Base-by-base conservation (phyloP, 2,329 filamentous ascomycete genomes). In the Fusarium continuum region DNA sequence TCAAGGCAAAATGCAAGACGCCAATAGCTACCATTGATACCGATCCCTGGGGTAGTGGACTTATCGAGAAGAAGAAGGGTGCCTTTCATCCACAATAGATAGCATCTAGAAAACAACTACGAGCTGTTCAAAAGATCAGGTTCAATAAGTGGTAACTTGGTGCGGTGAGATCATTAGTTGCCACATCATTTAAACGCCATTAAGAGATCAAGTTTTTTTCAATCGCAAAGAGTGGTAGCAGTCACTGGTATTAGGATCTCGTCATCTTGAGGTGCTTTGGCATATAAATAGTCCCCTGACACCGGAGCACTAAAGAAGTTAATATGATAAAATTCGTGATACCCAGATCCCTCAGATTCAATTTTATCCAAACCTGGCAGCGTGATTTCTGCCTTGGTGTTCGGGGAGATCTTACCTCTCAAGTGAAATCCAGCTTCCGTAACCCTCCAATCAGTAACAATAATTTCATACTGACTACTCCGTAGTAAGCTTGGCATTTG, bases 371-470 rank as follows among this genome's bases (percentile, higher is more conserved):
- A 13, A 19, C 39, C 35, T 2, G 55, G 67, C 11, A 71, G 4
- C 0, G 44, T 60, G 4, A 71, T 36, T 17, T 35, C 38, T 0
- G 68, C 69, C 26, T 39, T 50, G 0, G 66, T 48, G 19, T 71
- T 70, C 1, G 67, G 67, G 6, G 70, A 65, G 13, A 71, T 46
- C 16, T 31, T 56, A 2, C 71, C 39, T 26, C 48, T 54, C 32
- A 70, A 38, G n/a, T 61, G 52, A 39, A 72, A 68, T 2, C 57
- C 62, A 2, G 64, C 62, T 73, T 59, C 61, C 1, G 22, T n/a
- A 2, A 36, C 17, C 2, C 11, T 31, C 54, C 40, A 55, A 8
- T 44, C 19, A 3, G 49, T 47, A 5, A 20, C 22, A 3, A 57
- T 47, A 2, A 20, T 32, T 20, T 41, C 49, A 35, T 47, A 57